These are phyloP conservation scores for Heliophila coronopifolia DNA, from an alignment of 441 rosid species.

Conservation along the genomic window DNA sequence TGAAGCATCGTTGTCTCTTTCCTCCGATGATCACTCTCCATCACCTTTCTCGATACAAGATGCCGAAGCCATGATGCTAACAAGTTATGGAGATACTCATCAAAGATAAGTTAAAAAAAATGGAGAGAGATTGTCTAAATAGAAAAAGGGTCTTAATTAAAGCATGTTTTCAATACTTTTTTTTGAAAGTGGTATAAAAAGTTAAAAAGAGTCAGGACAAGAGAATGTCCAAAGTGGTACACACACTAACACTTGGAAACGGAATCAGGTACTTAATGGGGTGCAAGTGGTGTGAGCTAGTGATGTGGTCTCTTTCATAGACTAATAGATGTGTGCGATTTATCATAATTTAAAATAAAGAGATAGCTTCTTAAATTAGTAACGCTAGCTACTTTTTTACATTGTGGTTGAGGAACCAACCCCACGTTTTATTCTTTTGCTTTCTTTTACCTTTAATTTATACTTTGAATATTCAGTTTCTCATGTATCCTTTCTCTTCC, in stretches of 20 bases:
- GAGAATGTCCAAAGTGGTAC: slow-evolving; percentile 29
- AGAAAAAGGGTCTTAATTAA: slow-evolving; percentile 10
- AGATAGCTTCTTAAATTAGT: slow-evolving; percentile 13
- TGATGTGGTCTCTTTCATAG: slow-evolving; percentile 16
- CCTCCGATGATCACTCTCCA: slow-evolving; percentile 19
- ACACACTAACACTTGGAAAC: slow-evolving; percentile 16
- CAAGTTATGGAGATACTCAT: slow-evolving; percentile 39
- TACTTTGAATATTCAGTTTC: slow-evolving; percentile 15
- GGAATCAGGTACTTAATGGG: slow-evolving; percentile 22
- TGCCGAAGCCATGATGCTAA: slow-evolving; percentile 35
- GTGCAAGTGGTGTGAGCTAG: slow-evolving; percentile 31
- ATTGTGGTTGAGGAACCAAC: slow-evolving; percentile 24
- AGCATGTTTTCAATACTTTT: slow-evolving; percentile 28
- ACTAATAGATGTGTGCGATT: slow-evolving; percentile 23
- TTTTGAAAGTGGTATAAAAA: slow-evolving; percentile 20
- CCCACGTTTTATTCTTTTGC: slow-evolving; percentile 12
- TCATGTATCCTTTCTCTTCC: neutral
- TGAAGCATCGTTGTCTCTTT: slow-evolving; percentile 20
- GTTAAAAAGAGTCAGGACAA: slow-evolving; percentile 24
- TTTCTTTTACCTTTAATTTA: neutral
- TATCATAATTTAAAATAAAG: slow-evolving; percentile 6
- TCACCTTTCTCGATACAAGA: slow-evolving; percentile 30
- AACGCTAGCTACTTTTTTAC: slow-evolving; percentile 15
- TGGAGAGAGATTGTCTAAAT: slow-evolving; percentile 10
- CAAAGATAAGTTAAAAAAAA: slow-evolving; percentile 50